phyloP scores from a whole-genome alignment of 228 moss, liverwort and hornwort species.

The Sphagnum magellanicum region DNA sequence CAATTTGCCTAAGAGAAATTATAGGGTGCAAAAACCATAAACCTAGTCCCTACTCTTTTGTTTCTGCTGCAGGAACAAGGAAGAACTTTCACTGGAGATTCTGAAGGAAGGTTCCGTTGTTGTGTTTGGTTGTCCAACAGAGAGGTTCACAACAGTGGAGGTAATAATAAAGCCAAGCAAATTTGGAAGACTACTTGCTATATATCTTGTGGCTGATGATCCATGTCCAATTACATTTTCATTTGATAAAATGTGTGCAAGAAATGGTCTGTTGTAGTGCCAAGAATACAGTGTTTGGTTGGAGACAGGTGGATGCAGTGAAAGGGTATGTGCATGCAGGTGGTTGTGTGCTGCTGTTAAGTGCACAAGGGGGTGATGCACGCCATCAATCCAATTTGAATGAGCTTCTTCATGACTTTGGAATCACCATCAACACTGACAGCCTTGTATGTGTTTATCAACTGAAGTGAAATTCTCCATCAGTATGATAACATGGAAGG shows the following conservation, averaged over 20 bases:
- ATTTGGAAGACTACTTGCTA: background rate
- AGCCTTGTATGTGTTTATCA: slow-evolving; percentile 44
- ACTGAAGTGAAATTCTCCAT: background rate
- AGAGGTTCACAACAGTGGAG: slow-evolving; percentile 47
- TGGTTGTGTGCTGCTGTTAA: slow-evolving; percentile 55
- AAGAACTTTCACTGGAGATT: slow-evolving; percentile 40
- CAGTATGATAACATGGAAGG: background rate
- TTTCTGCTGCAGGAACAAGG: slow-evolving; percentile 36
- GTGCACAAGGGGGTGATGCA: slow-evolving; percentile 29
- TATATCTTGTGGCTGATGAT: background rate
- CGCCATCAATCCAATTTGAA: slow-evolving; percentile 27
- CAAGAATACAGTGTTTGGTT: background rate
- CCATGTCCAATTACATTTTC: too few relatives aligned
- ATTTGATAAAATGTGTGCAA: too few relatives aligned
- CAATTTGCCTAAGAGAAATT: background rate
- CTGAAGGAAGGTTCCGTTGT: slow-evolving; percentile 28
- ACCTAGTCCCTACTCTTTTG: background rate
- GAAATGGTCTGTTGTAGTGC: too few relatives aligned
- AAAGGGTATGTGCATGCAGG: slow-evolving; percentile 46
- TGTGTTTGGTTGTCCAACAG: slow-evolving; percentile 63
- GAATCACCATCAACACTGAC: slow-evolving; percentile 61
- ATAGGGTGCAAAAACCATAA: too few relatives aligned
- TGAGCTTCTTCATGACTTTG: slow-evolving; percentile 56
- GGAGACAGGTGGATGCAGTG: slow-evolving; percentile 39
- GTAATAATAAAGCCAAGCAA: slow-evolving; percentile 9